Evolutionary conservation across 805 yeast genomes (phyloP).

Genomic region (Ogataea paraovalis): DNA sequence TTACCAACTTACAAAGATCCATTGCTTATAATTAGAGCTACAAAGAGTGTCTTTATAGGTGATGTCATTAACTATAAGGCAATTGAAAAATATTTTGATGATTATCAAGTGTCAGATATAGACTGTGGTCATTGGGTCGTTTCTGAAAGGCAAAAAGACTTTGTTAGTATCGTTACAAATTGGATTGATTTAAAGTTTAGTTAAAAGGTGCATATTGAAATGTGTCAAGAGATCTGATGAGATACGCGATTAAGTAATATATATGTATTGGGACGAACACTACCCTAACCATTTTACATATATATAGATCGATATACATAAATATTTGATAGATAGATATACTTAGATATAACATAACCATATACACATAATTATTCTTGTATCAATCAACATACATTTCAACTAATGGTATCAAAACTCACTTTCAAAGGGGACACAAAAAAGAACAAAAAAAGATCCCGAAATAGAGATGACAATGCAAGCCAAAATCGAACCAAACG

Average conservation of each 20-base stretch:
- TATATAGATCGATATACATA: too few species aligned
- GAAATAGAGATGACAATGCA: neutral
- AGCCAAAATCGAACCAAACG: neutral
- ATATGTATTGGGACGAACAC: too few species aligned
- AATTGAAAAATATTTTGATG: slow-evolving; percentile 47
- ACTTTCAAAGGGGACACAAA: slow-evolving; percentile 30
- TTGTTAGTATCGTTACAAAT: slow-evolving; percentile 54
- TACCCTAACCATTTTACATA: too few species aligned
- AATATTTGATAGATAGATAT: too few species aligned
- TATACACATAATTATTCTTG: too few species aligned
- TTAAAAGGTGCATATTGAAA: too few species aligned
- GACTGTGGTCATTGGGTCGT: slow-evolving; percentile 92
- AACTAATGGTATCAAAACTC: slow-evolving; percentile 31
- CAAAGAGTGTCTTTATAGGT: slow-evolving; percentile 45
- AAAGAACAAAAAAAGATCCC: slow-evolving; percentile 13
- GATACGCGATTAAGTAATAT: too few species aligned
- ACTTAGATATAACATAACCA: too few species aligned
- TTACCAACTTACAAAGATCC: slow-evolving; percentile 60
- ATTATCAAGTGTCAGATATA: slow-evolving; percentile 61
- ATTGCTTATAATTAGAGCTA: slow-evolving; percentile 71
- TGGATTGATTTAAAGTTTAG: slow-evolving; percentile 30
- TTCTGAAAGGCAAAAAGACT: slow-evolving; percentile 74
- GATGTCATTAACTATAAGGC: slow-evolving; percentile 11
- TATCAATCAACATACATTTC: too few species aligned
- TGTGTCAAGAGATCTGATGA: too few species aligned